A percentile compares a stretch with the other conserved stretches of the same genome.
Evolutionary conservation across 2,329 filamentous ascomycete species (phyloP).

Genomic region (Scolecobasidium constrictum): DNA sequence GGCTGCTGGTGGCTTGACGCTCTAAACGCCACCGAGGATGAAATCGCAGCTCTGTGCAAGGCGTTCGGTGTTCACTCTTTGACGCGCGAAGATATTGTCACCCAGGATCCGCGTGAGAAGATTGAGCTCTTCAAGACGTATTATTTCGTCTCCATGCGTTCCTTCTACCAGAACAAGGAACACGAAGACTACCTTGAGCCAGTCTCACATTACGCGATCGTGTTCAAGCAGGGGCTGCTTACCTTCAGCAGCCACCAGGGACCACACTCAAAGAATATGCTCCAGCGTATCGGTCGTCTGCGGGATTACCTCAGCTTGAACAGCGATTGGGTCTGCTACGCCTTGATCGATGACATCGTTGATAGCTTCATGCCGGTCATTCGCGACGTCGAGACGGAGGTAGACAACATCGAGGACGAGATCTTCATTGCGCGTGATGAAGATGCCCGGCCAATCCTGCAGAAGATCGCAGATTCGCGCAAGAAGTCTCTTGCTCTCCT

Average conservation of each 20-base stretch:
- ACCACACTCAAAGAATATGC: constrained; percentile 76
- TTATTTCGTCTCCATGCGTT: constrained; percentile 96
- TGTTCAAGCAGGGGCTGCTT: constrained; percentile 88
- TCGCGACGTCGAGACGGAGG: constrained; percentile 73
- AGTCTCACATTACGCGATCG: constrained; percentile 92
- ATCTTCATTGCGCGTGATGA: constrained; percentile 87
- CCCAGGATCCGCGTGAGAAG: constrained; percentile 93
- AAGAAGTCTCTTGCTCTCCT: constrained; percentile 93
- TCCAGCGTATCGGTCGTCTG: constrained; percentile 80
- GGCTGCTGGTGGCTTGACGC: constrained; percentile 96
- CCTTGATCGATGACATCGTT: constrained; percentile 95
- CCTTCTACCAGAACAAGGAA: constrained; percentile 73
- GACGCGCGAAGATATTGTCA: constrained; percentile 92
- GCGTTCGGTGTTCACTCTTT: constrained; percentile 93
- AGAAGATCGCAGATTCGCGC: constrained; percentile 77
- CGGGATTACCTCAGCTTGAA: constrained; percentile 92
- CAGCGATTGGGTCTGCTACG: constrained; percentile 98
- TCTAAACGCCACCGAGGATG: constrained; percentile 78
- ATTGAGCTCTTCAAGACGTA: constrained; percentile 96
- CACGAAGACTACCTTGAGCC: constrained; percentile 81
- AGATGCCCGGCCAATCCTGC: constrained; percentile 78
- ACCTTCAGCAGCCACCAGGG: constrained; percentile 91
- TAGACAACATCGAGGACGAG: constrained; percentile 87
- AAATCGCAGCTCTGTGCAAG: constrained; percentile 78
- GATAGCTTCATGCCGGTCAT: constrained; percentile 91